phyloP scores from a whole-genome alignment of 257 asterid genomes.

The Solanum pennellii region DNA sequence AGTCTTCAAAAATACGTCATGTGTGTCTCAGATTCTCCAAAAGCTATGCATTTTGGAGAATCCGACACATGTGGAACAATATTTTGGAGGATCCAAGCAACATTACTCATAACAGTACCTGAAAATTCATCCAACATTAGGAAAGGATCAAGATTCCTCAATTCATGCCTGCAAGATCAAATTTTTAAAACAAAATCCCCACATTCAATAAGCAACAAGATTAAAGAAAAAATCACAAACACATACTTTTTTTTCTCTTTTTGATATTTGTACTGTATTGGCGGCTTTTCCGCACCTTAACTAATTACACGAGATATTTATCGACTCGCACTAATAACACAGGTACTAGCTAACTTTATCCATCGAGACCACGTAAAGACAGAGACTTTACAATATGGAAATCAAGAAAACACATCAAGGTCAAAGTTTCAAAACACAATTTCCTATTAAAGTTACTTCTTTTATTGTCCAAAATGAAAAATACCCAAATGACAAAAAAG shows the following conservation, averaged over 20 bases:
- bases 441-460: neutral
- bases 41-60: neutral
- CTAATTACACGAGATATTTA: neutral
- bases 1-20: neutral
- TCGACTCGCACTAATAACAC: neutral
- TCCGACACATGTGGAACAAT: neutral
- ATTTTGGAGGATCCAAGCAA: neutral
- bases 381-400: neutral
- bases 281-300: neutral
- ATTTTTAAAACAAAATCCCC: neutral
- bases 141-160: slow-evolving; percentile 79
- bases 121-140: slow-evolving; percentile 81
- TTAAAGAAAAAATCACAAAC: neutral
- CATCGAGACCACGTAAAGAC: neutral
- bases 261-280: neutral
- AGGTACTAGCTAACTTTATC: neutral
- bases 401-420: neutral
- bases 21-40: neutral
- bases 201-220: neutral
- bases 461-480: neutral
- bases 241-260: neutral
- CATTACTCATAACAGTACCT: slow-evolving; percentile 21
- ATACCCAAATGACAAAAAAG: neutral
- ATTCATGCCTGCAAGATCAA: slow-evolving; percentile 53
- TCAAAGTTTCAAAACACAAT: neutral